Conservation (phyloP, 2,329 filamentous ascomycete genomes). For the Juglanconis juglandina region DNA sequence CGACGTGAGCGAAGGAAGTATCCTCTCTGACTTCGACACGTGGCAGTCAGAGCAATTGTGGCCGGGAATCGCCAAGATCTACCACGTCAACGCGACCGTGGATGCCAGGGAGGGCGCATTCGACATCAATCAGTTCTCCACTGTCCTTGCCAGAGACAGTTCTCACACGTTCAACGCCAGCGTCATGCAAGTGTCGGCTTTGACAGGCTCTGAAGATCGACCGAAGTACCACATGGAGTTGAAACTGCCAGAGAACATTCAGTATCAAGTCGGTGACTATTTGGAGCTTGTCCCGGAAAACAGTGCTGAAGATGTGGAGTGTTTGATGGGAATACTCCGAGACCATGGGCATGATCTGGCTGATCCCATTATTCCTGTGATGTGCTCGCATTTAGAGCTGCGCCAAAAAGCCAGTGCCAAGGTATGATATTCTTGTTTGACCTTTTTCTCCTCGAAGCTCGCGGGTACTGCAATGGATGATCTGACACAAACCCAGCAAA, state of each 20-base stretch:
- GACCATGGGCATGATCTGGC: neutral
- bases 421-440: neutral
- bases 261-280: conserved; percentile 1
- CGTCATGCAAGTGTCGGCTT: neutral
- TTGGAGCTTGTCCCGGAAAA: neutral
- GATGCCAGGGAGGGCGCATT: neutral
- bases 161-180: neutral
- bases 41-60: conserved; percentile 31
- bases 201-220: neutral
- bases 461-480: neutral
- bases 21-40: conserved; percentile 48
- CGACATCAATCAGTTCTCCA: neutral
- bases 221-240: conserved; percentile 7
- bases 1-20: conserved; percentile 44
- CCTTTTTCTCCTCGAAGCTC: too few relatives aligned
- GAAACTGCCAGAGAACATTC: neutral
- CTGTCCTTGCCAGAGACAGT: neutral
- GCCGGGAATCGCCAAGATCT: neutral
- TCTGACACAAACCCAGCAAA: neutral
- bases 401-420: neutral
- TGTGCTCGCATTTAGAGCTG: neutral
- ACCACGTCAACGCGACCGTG: neutral
- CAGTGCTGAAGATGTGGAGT: neutral
- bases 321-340: neutral
- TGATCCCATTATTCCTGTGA: neutral